A percentile compares a stretch with the other conserved stretches of the same genome.
These are phyloP conservation scores for Daldinia decipiens DNA, from an alignment of 495 filamentous ascomycete species.

Conservation along the genomic window DNA sequence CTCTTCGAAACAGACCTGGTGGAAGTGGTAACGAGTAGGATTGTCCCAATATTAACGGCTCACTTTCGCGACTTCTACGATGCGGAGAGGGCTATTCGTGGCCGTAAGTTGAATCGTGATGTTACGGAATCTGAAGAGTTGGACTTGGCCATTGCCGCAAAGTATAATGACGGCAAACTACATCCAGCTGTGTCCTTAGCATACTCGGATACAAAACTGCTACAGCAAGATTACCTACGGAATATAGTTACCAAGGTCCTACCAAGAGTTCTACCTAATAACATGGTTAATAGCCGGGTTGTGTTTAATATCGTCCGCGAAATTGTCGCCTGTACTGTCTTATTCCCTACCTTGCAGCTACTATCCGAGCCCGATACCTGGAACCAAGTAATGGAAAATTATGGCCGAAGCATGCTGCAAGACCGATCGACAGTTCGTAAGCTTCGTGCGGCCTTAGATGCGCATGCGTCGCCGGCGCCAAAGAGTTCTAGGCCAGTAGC, in stretches of 20 bases:
- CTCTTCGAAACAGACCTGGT: slow-evolving; percentile 79
- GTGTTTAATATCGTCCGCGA: slow-evolving; percentile 85
- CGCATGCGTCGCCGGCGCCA: slow-evolving; percentile 88
- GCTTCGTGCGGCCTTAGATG: slow-evolving; percentile 90
- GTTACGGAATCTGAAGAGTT: slow-evolving; percentile 97
- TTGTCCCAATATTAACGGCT: slow-evolving; percentile 89
- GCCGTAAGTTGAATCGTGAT: slow-evolving; percentile 83
- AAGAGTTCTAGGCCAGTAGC: slow-evolving; percentile 68
- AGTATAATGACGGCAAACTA: slow-evolving; percentile 88
- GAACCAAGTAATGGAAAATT: slow-evolving; percentile 94
- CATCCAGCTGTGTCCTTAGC: slow-evolving; percentile 88
- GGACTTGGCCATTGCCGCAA: slow-evolving; percentile 90
- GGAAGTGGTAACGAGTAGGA: slow-evolving; percentile 78
- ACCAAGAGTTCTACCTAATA: slow-evolving; percentile 78
- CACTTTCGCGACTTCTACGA: slow-evolving; percentile 92
- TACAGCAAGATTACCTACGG: slow-evolving; percentile 89
- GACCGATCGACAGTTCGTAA: slow-evolving; percentile 96
- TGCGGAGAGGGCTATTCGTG: slow-evolving; percentile 87
- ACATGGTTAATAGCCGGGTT: slow-evolving; percentile 77
- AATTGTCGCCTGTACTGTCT: slow-evolving; percentile 80
- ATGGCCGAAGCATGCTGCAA: slow-evolving; percentile 86
- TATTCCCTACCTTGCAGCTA: slow-evolving; percentile 75
- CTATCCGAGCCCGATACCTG: slow-evolving; percentile 92
- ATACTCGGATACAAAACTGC: slow-evolving; percentile 80
- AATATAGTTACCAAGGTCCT: slow-evolving; percentile 73